A percentile compares a stretch with the other conserved stretches of the same genome.
Conservation (phyloP, 306 rosid species). For the Corylus heterophylla region DNA sequence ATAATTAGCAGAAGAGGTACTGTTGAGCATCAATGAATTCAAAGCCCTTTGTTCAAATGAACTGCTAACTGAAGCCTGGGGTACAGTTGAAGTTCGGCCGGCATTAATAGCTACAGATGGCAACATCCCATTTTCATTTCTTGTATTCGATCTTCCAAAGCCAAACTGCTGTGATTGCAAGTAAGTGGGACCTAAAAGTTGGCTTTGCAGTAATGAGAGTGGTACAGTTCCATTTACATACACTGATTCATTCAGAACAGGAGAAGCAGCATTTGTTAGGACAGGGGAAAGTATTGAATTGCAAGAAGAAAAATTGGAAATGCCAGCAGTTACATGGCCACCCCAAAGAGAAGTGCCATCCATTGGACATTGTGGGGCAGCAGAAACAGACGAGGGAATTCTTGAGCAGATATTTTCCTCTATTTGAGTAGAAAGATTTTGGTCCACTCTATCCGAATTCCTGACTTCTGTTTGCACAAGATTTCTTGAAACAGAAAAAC, state of each 20-base stretch:
- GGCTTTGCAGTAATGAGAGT: not conserved
- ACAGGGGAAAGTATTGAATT: not conserved
- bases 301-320: not conserved
- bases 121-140: not conserved
- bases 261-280: not conserved
- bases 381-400: not conserved
- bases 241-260: not conserved
- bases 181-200: not conserved
- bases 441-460: not conserved
- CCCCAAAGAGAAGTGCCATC: not conserved
- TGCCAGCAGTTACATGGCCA: not conserved
- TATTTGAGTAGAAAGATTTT: not conserved
- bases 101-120: not conserved
- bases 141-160: not conserved
- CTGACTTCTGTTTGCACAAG: not conserved
- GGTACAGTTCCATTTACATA: not conserved
- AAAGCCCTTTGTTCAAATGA: not conserved
- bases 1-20: not conserved
- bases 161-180: not conserved
- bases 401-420: conserved; percentile 1
- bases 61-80: not conserved
- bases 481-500: not conserved
- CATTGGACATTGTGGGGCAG: not conserved
- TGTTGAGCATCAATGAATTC: not conserved
- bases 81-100: not conserved